These are phyloP conservation scores for Paspalum notatum DNA, from an alignment of 176 grass and related monocot genomes.

Conservation along the genomic window DNA sequence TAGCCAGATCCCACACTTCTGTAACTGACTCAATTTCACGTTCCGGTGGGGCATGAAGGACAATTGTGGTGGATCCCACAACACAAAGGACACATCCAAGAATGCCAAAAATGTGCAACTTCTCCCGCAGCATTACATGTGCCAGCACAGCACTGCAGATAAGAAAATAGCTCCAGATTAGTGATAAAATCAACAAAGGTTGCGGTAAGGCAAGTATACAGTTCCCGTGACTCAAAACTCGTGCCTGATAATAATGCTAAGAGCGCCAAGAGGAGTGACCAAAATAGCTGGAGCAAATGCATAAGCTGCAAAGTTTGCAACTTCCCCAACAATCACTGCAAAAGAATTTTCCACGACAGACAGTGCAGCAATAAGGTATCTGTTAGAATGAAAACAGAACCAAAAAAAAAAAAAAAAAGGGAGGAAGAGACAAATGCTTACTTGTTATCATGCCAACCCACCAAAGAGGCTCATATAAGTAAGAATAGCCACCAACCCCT, in stretches of 20 bases:
- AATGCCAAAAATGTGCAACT: constrained; percentile 77
- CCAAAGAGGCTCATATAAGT: constrained; percentile 79
- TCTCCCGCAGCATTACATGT: constrained; percentile 73
- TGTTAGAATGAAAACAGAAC: not conserved
- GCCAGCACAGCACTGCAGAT: constrained; percentile 68
- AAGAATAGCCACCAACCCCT: constrained; percentile 79
- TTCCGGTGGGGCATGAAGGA: constrained; percentile 87
- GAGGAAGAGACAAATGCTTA: constrained; percentile 24
- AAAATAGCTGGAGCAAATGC: constrained; percentile 90
- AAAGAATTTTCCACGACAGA: constrained; percentile 11
- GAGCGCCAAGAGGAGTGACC: constrained; percentile 88
- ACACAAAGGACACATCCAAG: constrained; percentile 83
- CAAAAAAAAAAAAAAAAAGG: not conserved
- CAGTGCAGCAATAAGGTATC: not conserved
- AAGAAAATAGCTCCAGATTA: not conserved
- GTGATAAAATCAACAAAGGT: constrained; percentile 8
- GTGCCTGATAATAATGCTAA: constrained; percentile 92
- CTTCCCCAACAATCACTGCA: constrained; percentile 87
- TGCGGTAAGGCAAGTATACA: not conserved
- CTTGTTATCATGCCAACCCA: constrained; percentile 87
- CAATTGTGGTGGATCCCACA: constrained; percentile 83
- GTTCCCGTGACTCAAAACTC: constrained; percentile 1
- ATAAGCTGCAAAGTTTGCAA: constrained; percentile 90
- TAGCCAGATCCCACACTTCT: constrained; percentile 86
- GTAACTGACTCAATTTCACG: constrained; percentile 75